Evolutionary conservation across 495 filamentous ascomycete species (phyloP).

Genomic region (Rostrohypoxylon terebratum): DNA sequence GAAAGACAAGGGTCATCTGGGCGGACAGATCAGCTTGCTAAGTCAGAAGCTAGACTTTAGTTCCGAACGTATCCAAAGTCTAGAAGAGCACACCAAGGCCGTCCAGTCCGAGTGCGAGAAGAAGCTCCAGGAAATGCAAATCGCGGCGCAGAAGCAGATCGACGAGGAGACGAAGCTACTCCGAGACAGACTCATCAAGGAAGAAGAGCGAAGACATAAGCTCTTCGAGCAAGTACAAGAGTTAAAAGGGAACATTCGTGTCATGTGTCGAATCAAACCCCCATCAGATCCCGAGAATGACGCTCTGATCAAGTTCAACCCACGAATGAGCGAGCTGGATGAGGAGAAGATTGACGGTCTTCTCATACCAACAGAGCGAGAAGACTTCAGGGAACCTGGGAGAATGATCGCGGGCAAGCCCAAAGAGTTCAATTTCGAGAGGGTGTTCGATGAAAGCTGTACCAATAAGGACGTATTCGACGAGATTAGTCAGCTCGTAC

Average conservation of each 20-base stretch:
- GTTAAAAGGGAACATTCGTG: conserved; percentile 98
- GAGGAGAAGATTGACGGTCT: conserved; percentile 80
- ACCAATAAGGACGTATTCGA: conserved; percentile 92
- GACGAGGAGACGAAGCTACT: conserved; percentile 43
- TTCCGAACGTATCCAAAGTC: conserved; percentile 52
- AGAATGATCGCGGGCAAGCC: conserved; percentile 86
- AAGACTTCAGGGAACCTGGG: conserved; percentile 84
- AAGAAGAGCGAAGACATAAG: conserved; percentile 90
- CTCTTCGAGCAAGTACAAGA: conserved; percentile 98
- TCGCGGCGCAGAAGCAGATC: conserved; percentile 48
- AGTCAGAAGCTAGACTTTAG: conserved; percentile 48
- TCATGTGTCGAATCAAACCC: conserved; percentile 97
- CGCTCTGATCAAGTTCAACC: conserved; percentile 47
- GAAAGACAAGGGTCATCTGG: conserved; percentile 50
- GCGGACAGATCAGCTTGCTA: conserved; percentile 49
- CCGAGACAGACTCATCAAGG: conserved; percentile 85
- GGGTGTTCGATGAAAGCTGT: conserved; percentile 83
- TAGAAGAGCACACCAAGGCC: conserved; percentile 80
- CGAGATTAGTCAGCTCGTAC: conserved; percentile 96
- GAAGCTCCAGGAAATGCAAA: conserved; percentile 51
- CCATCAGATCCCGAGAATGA: conserved; percentile 60
- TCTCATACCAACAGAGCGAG: conserved; percentile 82
- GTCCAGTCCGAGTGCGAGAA: conserved; percentile 61
- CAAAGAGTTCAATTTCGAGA: conserved; percentile 90
- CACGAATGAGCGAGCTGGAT: conserved; percentile 63